Percentiles rank a stretch among this genome's conserved stretches.
phyloP scores from a whole-genome alignment of 257 asterid species.

The Thymus mandschuricus region DNA sequence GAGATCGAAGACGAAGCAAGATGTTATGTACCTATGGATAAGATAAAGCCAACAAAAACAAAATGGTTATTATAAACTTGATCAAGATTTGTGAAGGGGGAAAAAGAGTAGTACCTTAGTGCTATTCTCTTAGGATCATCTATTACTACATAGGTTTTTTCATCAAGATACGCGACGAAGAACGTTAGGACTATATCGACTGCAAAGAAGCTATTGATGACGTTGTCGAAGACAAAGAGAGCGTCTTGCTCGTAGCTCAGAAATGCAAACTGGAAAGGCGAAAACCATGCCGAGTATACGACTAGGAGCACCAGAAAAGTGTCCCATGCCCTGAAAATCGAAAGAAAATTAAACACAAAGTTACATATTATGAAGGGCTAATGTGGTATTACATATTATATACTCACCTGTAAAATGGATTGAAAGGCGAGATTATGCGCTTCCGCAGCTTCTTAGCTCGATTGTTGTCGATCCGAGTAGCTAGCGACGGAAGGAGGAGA shows the following conservation, averaged over 20 bases:
- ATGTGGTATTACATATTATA: too few relatives aligned
- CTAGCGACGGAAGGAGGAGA: conserved; percentile 68
- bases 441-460: conserved; percentile 55
- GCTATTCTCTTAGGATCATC: conserved; percentile 72
- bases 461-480: conserved; percentile 50
- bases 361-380: too few relatives aligned
- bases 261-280: conserved; percentile 83
- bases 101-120: conserved; percentile 42
- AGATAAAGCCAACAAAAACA: not conserved
- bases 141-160: conserved; percentile 57
- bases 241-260: conserved; percentile 57
- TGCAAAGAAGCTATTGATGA: conserved; percentile 75
- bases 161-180: conserved; percentile 77
- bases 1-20: conserved; percentile 81
- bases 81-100: too few relatives aligned
- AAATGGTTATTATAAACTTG: not conserved
- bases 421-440: conserved; percentile 67
- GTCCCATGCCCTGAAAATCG: conserved; percentile 79
- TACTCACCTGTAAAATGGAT: conserved; percentile 63
- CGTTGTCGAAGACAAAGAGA: conserved; percentile 62
- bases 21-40: conserved; percentile 53
- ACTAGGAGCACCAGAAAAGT: conserved; percentile 66
- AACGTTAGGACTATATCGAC: conserved; percentile 75
- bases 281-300: conserved; percentile 83
- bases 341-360: too few relatives aligned